Evolutionary conservation across 306 rosid species (phyloP).

Genomic region (Alnus glutinosa): DNA sequence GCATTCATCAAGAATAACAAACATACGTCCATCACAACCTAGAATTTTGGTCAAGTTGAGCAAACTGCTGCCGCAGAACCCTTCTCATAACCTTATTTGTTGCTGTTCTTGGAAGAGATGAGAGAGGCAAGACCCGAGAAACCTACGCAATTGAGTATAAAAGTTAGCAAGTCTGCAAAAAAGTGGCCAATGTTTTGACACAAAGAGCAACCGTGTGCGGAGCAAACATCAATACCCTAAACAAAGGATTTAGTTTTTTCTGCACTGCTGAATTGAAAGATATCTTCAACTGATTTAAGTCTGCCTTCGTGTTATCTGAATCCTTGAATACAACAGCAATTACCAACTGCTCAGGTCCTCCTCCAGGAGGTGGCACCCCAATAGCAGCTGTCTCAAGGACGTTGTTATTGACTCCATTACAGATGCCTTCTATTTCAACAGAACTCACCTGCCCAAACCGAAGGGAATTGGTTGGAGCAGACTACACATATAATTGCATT

Average conservation of each 20-base stretch:
- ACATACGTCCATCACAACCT: slow-evolving; percentile 44
- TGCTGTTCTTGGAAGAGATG: slow-evolving; percentile 89
- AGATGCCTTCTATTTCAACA: slow-evolving; percentile 90
- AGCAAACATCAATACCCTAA: slow-evolving; percentile 57
- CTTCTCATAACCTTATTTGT: slow-evolving; percentile 96
- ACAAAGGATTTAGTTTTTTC: slow-evolving; percentile 83
- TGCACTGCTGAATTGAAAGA: slow-evolving; percentile 86
- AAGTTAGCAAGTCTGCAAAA: neutral
- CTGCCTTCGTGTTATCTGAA: slow-evolving; percentile 30
- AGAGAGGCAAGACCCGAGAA: slow-evolving; percentile 55
- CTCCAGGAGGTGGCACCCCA: slow-evolving; percentile 82
- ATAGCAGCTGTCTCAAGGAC: slow-evolving; percentile 92
- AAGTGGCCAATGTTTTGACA: neutral
- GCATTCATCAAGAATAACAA: neutral
- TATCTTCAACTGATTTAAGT: slow-evolving; percentile 48
- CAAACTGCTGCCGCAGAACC: slow-evolving; percentile 68
- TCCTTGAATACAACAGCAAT: slow-evolving; percentile 71
- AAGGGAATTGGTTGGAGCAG: slow-evolving; percentile 15
- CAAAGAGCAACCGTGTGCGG: slow-evolving; percentile 9
- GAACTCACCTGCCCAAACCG: slow-evolving; percentile 78
- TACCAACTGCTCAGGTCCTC: slow-evolving; percentile 89
- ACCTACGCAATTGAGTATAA: slow-evolving; percentile 48
- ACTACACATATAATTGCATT: neutral
- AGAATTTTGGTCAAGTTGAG: slow-evolving; percentile 45
- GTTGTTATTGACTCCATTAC: slow-evolving; percentile 61